Conservation (phyloP, 805 yeast genomes). For the Kazachstania africana region DNA sequence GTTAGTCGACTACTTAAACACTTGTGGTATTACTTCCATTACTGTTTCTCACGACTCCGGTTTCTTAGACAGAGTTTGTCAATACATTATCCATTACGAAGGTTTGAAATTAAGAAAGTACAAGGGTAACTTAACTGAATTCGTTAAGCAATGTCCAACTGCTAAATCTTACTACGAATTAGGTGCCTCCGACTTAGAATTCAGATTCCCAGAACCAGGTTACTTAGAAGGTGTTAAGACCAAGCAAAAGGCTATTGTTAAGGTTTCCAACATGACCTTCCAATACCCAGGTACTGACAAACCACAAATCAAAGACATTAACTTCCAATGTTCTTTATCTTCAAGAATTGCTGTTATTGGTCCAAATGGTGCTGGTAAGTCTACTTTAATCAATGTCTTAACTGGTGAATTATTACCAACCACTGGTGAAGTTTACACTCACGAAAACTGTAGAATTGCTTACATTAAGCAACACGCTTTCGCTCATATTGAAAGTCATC, state of each 20-base stretch:
- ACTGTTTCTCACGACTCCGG: constrained; percentile 99
- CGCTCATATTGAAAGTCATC: constrained; percentile 96
- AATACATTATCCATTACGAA: constrained; percentile 99
- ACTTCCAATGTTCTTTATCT: constrained; percentile 98
- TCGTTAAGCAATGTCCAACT: constrained; percentile 96
- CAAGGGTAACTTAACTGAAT: constrained; percentile 99
- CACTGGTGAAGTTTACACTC: constrained; percentile 96
- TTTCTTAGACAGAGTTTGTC: constrained; percentile 93
- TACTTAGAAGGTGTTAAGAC: constrained; percentile 99
- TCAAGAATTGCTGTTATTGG: constrained; percentile 99
- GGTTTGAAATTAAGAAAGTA: constrained; percentile 99
- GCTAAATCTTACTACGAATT: constrained; percentile 98
- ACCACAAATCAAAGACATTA: constrained; percentile 85
- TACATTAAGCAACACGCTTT: constrained; percentile 99
- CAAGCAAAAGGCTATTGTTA: constrained; percentile 98
- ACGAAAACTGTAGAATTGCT: constrained; percentile 99
- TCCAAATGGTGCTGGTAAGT: constrained; percentile 99
- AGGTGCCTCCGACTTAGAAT: constrained; percentile 95
- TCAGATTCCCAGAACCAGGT: constrained; percentile 99
- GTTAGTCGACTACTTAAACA: constrained; percentile 97
- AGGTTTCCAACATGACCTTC: constrained; percentile 95
- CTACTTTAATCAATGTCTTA: constrained; percentile 95
- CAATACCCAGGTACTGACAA: constrained; percentile 98
- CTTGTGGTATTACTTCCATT: constrained; percentile 97
- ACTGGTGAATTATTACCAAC: constrained; percentile 99